Evolutionary conservation across 2,329 filamentous ascomycete genomes (phyloP).

Genomic region (Xylariaceae sp.): DNA sequence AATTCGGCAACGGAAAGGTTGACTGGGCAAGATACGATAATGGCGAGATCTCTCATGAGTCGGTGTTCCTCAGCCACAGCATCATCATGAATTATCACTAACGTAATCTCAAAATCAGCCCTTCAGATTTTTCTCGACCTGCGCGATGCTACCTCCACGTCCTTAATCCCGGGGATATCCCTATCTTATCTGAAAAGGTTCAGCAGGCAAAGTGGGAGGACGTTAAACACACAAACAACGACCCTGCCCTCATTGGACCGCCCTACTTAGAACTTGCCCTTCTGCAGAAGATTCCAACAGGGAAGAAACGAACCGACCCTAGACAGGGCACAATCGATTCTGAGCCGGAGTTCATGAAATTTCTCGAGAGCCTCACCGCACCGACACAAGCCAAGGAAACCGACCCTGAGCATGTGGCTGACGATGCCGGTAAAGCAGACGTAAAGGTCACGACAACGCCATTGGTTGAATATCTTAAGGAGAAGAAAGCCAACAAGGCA

Average conservation of each 20-base stretch:
- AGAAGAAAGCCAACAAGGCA: constrained; percentile 83
- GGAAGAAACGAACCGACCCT: constrained; percentile 77
- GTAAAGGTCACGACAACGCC: constrained; percentile 80
- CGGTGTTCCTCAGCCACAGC: constrained; percentile 43
- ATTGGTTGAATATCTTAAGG: constrained; percentile 85
- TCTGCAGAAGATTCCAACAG: constrained; percentile 81
- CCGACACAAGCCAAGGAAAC: constrained; percentile 56
- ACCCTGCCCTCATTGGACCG: constrained; percentile 75
- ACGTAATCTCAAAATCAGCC: constrained; percentile 52
- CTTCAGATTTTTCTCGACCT: constrained; percentile 84
- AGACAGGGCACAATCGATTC: constrained; percentile 96
- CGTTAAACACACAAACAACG: constrained; percentile 76
- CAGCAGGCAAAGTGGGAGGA: constrained; percentile 78
- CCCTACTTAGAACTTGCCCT: constrained; percentile 82
- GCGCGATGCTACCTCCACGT: constrained; percentile 85
- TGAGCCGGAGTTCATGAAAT: constrained; percentile 93
- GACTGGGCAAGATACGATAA: constrained; percentile 77
- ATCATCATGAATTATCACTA: constrained; percentile 26
- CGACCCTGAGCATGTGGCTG: constrained; percentile 54
- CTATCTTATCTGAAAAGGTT: constrained; percentile 72
- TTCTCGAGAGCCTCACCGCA: constrained; percentile 86
- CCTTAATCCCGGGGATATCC: constrained; percentile 71
- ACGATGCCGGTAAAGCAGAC: constrained; percentile 57
- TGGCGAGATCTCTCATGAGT: constrained; percentile 85
- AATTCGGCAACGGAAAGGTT: constrained; percentile 76